Evolutionary conservation across 2,329 filamentous ascomycete species (phyloP), one percentile per base, ranked within the genome.

Genomic region (Pseudogymnoascus sp.): DNA sequence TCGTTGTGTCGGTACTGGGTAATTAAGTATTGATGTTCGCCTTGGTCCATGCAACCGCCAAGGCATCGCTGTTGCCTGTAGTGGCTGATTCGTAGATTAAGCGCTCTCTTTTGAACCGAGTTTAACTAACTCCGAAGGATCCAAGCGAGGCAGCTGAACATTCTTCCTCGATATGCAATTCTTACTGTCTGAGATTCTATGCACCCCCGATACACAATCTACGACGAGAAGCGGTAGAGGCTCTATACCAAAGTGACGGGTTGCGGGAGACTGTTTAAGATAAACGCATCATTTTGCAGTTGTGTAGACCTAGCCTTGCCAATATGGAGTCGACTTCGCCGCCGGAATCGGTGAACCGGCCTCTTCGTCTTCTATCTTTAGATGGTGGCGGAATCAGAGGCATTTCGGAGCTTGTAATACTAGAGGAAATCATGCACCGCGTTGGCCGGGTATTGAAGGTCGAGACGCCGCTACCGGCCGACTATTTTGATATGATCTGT

Each of bases 351-450:
- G 2, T 4, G 29, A 7, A 33, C 2, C n/a, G 50, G n/a, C 50
- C 50, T 19, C 3, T 56, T 0, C 6, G 50, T 4, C 26, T 56
- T 6, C 59, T 61, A 6, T 42, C 59, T 65, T 74, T 78, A 68
- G 66, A 69, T 63, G 69, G 70, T 7, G 70, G 69, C 3, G 70
- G 70, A 7, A 67, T 70, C 38, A 59, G 68, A 2, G 70, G 70
- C 0, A 37, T 71, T 13, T 71, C 70, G 0, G 65, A 66, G 16
- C 63, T 71, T 4, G 14, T 68, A 10, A 70, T 71, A 16, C 61
- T 70, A 2, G 31, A 68, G 4, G 44, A 65, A 10, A 68, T 71
- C 16, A 68, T 71, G 68, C 29, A 66, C 8, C 37, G 59, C 14
- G 31, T 69, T 11, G 29, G 63, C 21, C 53, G 40, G 11, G 47